phyloP scores from a whole-genome alignment of 148 eudicot genomes.

The Polygonum maritimum region DNA sequence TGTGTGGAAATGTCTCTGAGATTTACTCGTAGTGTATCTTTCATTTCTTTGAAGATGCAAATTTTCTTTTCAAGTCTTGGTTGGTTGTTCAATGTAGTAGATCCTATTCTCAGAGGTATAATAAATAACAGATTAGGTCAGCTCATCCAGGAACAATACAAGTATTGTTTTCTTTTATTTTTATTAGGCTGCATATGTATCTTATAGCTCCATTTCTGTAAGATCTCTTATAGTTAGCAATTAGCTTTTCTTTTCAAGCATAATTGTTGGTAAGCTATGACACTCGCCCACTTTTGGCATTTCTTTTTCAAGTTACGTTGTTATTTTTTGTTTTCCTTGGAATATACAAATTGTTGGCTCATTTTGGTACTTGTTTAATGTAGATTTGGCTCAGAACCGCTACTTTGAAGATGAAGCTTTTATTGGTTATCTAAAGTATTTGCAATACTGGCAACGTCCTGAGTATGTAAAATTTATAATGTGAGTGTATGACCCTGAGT shows the following conservation, averaged over 20 bases:
- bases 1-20: no score
- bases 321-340: not conserved
- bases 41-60: not conserved
- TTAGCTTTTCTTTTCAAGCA: not conserved
- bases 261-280: not conserved
- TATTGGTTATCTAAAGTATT: conserved; percentile 89
- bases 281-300: not conserved
- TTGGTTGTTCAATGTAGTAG: not conserved
- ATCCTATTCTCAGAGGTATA: not conserved
- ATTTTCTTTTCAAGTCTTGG: not conserved
- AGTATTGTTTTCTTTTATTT: not conserved
- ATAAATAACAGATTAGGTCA: not conserved
- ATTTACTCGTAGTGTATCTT: not conserved
- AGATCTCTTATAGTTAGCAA: not conserved
- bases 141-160: not conserved
- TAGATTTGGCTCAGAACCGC: conserved; percentile 95
- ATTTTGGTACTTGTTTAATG: conserved; percentile 13
- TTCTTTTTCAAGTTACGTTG: not conserved
- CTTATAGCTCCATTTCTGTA: not conserved
- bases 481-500: conserved; percentile 33
- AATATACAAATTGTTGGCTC: not conserved
- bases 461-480: conserved; percentile 88
- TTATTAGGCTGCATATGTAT: not conserved
- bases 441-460: conserved; percentile 94
- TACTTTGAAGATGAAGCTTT: conserved; percentile 97